Base-by-base conservation (phyloP, 495 filamentous ascomycete genomes). In the Parathielavia hyrcaniae region DNA sequence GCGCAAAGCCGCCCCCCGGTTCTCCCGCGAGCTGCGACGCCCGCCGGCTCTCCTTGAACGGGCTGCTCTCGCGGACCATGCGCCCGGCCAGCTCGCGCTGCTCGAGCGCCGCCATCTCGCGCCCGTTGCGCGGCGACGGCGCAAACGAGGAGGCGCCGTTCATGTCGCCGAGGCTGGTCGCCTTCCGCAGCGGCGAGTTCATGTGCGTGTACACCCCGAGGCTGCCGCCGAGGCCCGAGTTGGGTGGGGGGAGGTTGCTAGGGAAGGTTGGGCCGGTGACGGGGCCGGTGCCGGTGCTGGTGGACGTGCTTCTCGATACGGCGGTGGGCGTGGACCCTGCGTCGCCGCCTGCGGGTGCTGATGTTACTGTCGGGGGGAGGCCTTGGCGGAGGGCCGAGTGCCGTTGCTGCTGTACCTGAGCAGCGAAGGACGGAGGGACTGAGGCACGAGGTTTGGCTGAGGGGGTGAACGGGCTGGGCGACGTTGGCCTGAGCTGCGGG, bases 171-270 rank as follows among this genome's bases (percentile, higher is more conserved):
- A 79, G 66, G 67, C 73, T 79, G 30, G 72, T 74, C 3, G 72
- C 66, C 60, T 91, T 92, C 58, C 87, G 83, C 30, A 95, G 73
- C 13, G 90, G 90, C 12, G 88, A 91, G 53, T 86, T 86, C n/a
- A 85, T 81, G 68, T 95, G 88, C 1, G 82, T 83, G 72, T 82
- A 91, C 7, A 92, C 77, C 9, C 90, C 90, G 32, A 95, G 74
- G 67, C 82, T 92, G 14, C 91, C 91, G 43, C 91, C 90, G 64
- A 66, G 61, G 35, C 65, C 46, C 26, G 52, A 0, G 22, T 50
- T 46, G 26, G 48, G 34, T 47, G 53, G 58, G 38, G 60, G 49
- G 61, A 30, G 26, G 26, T 30, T 30, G 26, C 26, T 30, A 30
- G 59, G 43, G 55, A 46, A 26, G 54, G 20, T 52, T 22, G 57